These are phyloP conservation scores for Royoungia palumana DNA, from an alignment of 768 basidiomycete genomes.

Conservation along the genomic window DNA sequence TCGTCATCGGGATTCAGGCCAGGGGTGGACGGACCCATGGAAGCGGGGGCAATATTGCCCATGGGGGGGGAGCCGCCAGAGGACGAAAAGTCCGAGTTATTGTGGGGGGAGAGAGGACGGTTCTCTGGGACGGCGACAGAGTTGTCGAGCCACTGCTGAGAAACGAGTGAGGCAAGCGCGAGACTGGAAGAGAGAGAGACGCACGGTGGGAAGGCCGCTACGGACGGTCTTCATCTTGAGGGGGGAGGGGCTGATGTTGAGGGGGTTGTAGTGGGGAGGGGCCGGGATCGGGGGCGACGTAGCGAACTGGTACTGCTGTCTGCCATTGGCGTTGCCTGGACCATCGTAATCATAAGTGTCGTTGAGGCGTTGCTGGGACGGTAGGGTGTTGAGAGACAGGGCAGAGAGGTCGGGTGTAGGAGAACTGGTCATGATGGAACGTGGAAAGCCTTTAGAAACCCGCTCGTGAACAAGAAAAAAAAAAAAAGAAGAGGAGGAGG, in stretches of 20 bases:
- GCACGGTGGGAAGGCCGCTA: constrained; percentile 69
- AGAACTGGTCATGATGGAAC: constrained; percentile 68
- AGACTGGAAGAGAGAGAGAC: constrained; percentile 30
- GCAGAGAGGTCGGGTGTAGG: constrained; percentile 76
- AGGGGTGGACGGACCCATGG: constrained; percentile 49
- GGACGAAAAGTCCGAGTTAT: constrained; percentile 87
- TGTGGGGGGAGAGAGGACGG: constrained; percentile 80
- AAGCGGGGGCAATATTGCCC: constrained; percentile 40
- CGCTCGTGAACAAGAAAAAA: constrained; percentile 25
- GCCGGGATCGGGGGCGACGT: constrained; percentile 58
- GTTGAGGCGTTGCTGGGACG: constrained; percentile 76
- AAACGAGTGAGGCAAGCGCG: constrained; percentile 17
- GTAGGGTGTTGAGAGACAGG: constrained; percentile 62
- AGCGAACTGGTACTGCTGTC: constrained; percentile 68
- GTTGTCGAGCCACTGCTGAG: constrained; percentile 86
- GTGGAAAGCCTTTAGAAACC: not conserved
- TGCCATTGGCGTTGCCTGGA: constrained; percentile 43
- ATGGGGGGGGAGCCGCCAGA: constrained; percentile 78
- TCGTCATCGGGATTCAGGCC: constrained; percentile 71
- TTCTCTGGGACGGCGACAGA: constrained; percentile 48
- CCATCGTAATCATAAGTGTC: constrained; percentile 84
- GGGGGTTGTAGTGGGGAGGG: constrained; percentile 46
- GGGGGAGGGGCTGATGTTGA: constrained; percentile 63
- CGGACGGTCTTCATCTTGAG: constrained; percentile 71
- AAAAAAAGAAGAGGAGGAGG: constrained; percentile 27